phyloP scores from a whole-genome alignment of 345 rosid genomes.

The Pugionium cornutum region DNA sequence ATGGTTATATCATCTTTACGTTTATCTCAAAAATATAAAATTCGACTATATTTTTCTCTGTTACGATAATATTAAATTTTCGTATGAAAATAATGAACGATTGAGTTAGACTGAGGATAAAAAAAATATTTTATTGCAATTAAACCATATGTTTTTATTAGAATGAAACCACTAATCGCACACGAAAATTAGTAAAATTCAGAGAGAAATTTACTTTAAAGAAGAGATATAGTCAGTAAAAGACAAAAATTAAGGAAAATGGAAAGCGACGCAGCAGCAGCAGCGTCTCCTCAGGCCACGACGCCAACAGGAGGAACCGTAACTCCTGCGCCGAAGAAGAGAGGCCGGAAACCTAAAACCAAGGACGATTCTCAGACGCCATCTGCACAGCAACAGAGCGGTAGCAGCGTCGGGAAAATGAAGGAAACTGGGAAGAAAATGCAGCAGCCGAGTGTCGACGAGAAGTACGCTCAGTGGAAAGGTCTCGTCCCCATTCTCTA shows the following conservation, averaged over 20 bases:
- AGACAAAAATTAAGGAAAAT: conserved; percentile 18
- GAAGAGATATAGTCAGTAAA: background rate
- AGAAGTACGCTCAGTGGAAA: conserved; percentile 94
- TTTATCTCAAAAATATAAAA: too few relatives aligned
- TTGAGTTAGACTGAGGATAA: too few relatives aligned
- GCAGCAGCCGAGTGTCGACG: conserved; percentile 67
- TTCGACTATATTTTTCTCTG: too few relatives aligned
- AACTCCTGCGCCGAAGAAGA: conserved; percentile 60
- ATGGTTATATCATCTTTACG: too few relatives aligned
- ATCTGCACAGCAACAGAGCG: conserved; percentile 35
- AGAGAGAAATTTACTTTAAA: too few relatives aligned
- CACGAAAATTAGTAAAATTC: too few relatives aligned
- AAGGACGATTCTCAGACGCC: conserved; percentile 66
- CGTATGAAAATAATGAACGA: too few relatives aligned
- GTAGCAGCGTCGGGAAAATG: conserved; percentile 35
- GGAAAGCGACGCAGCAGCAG: conserved; percentile 46
- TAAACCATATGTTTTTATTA: too few relatives aligned
- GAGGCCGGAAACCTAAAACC: conserved; percentile 91
- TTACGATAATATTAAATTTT: too few relatives aligned
- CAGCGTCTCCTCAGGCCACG: conserved; percentile 35
- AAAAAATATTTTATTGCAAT: too few relatives aligned
- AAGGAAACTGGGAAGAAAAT: conserved; percentile 39
- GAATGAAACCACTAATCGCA: too few relatives aligned
- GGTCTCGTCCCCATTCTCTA: conserved; percentile 91
- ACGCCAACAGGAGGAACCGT: conserved; percentile 36